Evolutionary conservation across 257 asterid genomes (phyloP), one percentile per base, ranked within the genome.

Genomic region (Solanum appendiculatum): DNA sequence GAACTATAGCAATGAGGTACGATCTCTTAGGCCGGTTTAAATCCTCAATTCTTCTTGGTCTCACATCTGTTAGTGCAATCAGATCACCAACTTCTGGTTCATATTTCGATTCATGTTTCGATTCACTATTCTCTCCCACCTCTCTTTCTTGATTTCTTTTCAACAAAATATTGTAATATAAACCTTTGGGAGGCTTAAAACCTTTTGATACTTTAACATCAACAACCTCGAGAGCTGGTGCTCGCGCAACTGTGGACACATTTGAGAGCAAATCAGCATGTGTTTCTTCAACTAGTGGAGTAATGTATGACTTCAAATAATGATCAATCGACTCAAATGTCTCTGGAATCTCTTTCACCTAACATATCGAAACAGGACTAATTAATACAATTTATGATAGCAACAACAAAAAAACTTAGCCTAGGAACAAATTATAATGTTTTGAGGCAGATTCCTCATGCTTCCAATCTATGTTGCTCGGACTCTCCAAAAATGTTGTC

Each of bases 251-350:
- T 6, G 88, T 58, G 18, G 31, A 66, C 60, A 93, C 1, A 7
- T 70, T 90, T 23, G 96, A 92, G 68, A 77, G 91, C 48, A 93
- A 86, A 87, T 92, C 95, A 12, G 96, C 94, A 21, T 72, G 96
- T 2, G 91, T 91, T 89, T 93, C 96, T 81, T 92, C 95, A 29
- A 91, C 21, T 3, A 93, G 91, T 6, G 93, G 94, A 37, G 37
- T 14, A 15, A 87, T 27, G 36, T 89, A 93, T 54, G 94, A 92
- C 44, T 42, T 64, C 46, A 90, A 73, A 88, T 91, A 93, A 8
- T 88, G 86, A 7, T 86, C 58, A 7, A 82, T 40, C 1, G 94
- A 90, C 34, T 56, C n/a, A 64, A 92, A 91, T 9, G 91, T 89
- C 9, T 86, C 85, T 0, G 92, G 92, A 31, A 92, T 91, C 42